A percentile compares a stretch with the other conserved stretches of the same genome.
Evolutionary conservation across 2,329 filamentous ascomycete species (phyloP).

Genomic region (Stagonosporopsis cucurbitacearum): DNA sequence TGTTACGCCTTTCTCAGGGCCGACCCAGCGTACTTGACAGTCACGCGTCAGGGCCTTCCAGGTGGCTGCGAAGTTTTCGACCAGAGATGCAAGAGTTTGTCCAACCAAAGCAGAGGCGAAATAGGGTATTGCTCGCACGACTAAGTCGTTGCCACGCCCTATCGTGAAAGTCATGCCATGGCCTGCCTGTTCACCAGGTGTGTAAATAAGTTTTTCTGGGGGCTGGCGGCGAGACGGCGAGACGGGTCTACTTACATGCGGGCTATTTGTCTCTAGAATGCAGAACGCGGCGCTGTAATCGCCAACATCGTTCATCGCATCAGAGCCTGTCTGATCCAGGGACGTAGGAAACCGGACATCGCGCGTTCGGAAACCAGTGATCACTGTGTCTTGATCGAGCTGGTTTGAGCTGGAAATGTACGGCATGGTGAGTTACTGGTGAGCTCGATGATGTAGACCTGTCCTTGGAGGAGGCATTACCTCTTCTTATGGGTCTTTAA

Average conservation of each 20-base stretch:
- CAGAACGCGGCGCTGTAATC: constrained; percentile 94
- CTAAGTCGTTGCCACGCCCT: constrained; percentile 88
- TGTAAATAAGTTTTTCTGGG: not conserved
- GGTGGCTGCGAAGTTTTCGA: constrained; percentile 81
- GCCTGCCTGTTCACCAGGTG: constrained; percentile 64
- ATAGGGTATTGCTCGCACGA: constrained; percentile 81
- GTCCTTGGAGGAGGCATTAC: not conserved
- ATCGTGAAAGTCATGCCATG: constrained; percentile 88
- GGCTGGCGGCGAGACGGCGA: not conserved
- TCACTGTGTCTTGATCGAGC: not conserved
- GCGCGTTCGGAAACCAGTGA: not conserved
- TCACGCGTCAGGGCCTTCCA: constrained; percentile 90
- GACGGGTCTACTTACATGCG: not conserved
- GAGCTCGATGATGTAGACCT: too few species aligned
- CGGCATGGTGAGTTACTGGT: not conserved
- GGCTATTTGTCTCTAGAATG: constrained; percentile 73
- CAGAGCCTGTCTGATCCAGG: constrained; percentile 89
- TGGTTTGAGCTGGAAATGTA: not conserved
- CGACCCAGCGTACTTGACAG: constrained; percentile 90
- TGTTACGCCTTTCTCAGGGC: constrained; percentile 91
- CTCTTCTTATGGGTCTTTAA: not conserved
- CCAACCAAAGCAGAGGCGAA: constrained; percentile 77
- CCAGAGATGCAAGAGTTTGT: constrained; percentile 76
- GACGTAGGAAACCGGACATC: constrained; percentile 65
- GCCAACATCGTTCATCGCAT: constrained; percentile 93